phyloP scores from a whole-genome alignment of 306 rosid species.

The Oemleria cerasiformis region DNA sequence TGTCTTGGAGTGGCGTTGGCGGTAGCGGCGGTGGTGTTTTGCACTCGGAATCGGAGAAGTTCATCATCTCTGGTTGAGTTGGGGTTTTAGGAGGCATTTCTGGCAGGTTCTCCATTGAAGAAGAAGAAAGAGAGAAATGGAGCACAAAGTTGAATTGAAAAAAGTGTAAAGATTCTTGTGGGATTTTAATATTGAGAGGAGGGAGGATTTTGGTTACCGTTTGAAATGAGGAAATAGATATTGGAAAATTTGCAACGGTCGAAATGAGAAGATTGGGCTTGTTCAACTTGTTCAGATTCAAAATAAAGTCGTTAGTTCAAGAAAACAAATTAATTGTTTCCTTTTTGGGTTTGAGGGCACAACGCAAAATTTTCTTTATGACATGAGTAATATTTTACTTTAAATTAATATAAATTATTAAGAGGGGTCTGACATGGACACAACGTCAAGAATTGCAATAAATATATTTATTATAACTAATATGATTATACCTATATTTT shows the following conservation, averaged over 20 bases:
- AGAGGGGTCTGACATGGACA: no score
- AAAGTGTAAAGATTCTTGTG: background rate
- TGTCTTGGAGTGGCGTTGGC: conserved; percentile 30
- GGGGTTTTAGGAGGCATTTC: conserved; percentile 35
- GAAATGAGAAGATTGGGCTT: background rate
- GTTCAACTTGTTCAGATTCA: background rate
- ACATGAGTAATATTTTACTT: no score
- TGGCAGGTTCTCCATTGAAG: conserved; percentile 43
- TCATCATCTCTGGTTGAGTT: conserved; percentile 20
- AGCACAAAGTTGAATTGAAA: background rate
- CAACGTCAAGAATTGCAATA: no score
- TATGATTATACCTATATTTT: no score
- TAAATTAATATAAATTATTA: no score
- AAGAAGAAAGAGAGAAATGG: background rate
- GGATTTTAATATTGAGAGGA: background rate
- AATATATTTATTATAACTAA: no score
- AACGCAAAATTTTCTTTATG: no score
- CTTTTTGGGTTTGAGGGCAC: no score
- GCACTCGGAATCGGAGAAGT: conserved; percentile 25
- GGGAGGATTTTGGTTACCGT: conserved; percentile 29
- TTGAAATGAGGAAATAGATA: conserved; percentile 5
- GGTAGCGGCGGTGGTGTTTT: conserved; percentile 48
- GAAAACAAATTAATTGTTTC: no score
- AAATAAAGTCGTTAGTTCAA: background rate
- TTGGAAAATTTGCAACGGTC: conserved; percentile 42